Evolutionary conservation across 169 alveolate species (phyloP), one percentile per base, ranked within the genome.

Genomic region (Plasmodium vivax): DNA sequence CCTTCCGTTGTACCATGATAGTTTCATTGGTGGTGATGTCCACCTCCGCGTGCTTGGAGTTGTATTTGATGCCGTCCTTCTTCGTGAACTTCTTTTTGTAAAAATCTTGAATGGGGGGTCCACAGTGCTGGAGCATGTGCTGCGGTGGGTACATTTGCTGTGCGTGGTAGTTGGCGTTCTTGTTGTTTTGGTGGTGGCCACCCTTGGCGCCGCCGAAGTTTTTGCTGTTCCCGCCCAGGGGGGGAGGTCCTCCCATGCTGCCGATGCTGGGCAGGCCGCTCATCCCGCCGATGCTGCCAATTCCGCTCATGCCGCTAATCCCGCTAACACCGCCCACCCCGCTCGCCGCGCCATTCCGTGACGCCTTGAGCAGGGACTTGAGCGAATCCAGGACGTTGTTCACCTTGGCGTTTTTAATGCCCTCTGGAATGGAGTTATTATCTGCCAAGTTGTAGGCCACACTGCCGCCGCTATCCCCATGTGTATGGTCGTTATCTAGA

Each of bases 1-100:
- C 83, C 51, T 54, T 62, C 41, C 38, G 19, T 34, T n/a, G 56
- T 58, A 88, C 90, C 77, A 81, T 80, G 8, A 88, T 34, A 12
- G 94, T 47, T 80, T 88, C 94, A 68, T 80, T 88, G n/a, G 94
- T 88, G 2, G 94, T 62, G 54, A 79, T 68, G n/a, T 88, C 94
- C 19, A 62, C 71, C 12, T 88, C 90, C 8, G 83, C 74, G 41
- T 51, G 74, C 72, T 79, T 88, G 71, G 43, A 19, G 51, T 38
- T 79, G 23, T 79, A 58, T 45, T 79, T 87, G 14, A 27, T 19
- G 38, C 45, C 12, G 32, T 88, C 94, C 56, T 88, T 88, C 82
- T 88, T 71, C 1, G 27, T 27, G 30, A 88, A 56, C 27, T 88
- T 88, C 43, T 88, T 88, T 32, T 74, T 88, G 54, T 77, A 79